Percentiles rank a stretch among this genome's conserved stretches.
phyloP scores from a whole-genome alignment of 306 rosid species.

The Hippophae rhamnoides region DNA sequence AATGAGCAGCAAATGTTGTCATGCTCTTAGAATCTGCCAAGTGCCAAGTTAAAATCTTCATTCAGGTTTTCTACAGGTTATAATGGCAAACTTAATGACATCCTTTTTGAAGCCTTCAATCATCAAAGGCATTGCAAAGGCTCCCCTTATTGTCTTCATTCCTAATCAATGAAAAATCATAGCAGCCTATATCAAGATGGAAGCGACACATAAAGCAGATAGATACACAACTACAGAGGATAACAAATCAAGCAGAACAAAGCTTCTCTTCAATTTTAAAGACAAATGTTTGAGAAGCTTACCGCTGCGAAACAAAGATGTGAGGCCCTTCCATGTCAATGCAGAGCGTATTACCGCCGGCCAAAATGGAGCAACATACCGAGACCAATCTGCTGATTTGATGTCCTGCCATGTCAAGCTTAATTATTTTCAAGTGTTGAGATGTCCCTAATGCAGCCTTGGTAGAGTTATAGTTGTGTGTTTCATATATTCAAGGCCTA shows the following conservation, averaged over 20 bases:
- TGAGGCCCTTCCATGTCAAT: constrained; percentile 69
- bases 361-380: constrained; percentile 84
- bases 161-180: constrained; percentile 29
- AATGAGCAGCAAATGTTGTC: too few relatives aligned
- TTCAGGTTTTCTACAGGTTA: constrained; percentile 62
- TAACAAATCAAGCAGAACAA: too few relatives aligned
- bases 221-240: too few relatives aligned
- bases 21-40: too few relatives aligned
- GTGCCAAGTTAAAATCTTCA: neutral
- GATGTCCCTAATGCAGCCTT: neutral
- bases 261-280: neutral
- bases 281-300: constrained; percentile 2
- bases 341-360: constrained; percentile 87
- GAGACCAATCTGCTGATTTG: constrained; percentile 75
- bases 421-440: neutral
- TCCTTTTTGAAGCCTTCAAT: constrained; percentile 74
- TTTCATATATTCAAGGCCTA: too few relatives aligned
- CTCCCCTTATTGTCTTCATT: constrained; percentile 68
- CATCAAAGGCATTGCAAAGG: constrained; percentile 91
- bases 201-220: neutral
- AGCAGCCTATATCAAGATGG: neutral
- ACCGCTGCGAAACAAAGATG: constrained; percentile 60
- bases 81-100: constrained; percentile 64
- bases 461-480: too few relatives aligned
- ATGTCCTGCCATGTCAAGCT: constrained; percentile 43